These are phyloP conservation scores for Posidonia australis DNA, from an alignment of 106 monocot species.

Conservation along the genomic window DNA sequence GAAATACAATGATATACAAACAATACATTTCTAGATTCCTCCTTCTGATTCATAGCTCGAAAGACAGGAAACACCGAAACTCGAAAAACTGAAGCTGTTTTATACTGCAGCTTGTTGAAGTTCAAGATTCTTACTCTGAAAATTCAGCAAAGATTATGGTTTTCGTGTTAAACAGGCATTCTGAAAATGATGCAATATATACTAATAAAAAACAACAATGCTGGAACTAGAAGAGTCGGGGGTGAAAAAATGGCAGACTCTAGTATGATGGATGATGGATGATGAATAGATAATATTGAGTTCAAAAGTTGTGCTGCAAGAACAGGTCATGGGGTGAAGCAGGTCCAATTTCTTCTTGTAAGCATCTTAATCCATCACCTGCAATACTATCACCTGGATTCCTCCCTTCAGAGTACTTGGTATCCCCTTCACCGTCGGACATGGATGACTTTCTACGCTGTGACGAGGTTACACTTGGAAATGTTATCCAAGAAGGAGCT, in stretches of 20 bases:
- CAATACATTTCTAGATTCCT: no score
- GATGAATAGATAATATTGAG: no score
- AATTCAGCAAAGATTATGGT: background rate
- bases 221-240: no score
- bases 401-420: constrained; percentile 37
- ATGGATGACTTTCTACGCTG: constrained; percentile 74
- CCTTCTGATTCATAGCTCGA: no score
- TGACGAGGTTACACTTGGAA: constrained; percentile 89
- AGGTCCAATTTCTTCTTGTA: constrained; percentile 95
- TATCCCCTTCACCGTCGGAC: constrained; percentile 58
- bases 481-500: constrained; percentile 99
- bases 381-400: constrained; percentile 21
- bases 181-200: no score
- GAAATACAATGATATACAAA: no score
- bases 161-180: no score
- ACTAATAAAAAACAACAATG: no score
- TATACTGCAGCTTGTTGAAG: background rate
- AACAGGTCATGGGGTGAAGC: constrained; percentile 83
- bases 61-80: background rate
- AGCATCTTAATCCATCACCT: constrained; percentile 43
- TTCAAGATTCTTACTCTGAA: background rate
- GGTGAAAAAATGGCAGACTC: no score
- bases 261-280: no score
- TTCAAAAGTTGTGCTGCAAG: constrained; percentile 95
- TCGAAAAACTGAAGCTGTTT: background rate